Evolutionary conservation across 1,284 basidiomycete species (phyloP).

Genomic region (Trametes pubescens): DNA sequence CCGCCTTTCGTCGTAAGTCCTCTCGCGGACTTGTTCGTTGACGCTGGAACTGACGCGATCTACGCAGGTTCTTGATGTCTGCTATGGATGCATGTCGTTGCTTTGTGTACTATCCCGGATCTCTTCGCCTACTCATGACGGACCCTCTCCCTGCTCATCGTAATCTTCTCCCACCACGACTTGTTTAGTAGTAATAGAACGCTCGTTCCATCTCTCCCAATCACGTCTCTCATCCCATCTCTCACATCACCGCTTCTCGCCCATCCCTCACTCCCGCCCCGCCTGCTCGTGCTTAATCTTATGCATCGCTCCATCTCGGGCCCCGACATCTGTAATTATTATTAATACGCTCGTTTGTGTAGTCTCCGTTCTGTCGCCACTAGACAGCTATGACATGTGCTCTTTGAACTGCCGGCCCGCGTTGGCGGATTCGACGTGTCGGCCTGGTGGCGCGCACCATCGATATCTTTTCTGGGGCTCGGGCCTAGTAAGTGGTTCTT

Average conservation of each 20-base stretch:
- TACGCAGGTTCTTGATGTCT: constrained; percentile 24
- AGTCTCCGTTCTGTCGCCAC: constrained; percentile 14
- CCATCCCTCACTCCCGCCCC: not conserved
- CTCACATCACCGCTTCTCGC: not conserved
- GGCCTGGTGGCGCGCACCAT: no score
- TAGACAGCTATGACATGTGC: constrained; percentile 24
- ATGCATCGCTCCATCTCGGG: constrained; percentile 24
- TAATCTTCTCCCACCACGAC: constrained; percentile 8
- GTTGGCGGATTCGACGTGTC: no score
- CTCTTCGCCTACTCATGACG: constrained; percentile 5
- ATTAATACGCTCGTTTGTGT: constrained; percentile 33
- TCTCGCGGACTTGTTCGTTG: not conserved
- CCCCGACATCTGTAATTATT: constrained; percentile 28
- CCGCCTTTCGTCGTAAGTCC: constrained; percentile 27
- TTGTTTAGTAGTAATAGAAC: constrained; percentile 23
- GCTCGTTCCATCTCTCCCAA: constrained; percentile 7
- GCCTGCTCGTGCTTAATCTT: constrained; percentile 1
- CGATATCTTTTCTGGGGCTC: no score
- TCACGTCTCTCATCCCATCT: not conserved
- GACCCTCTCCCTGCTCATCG: constrained; percentile 16
- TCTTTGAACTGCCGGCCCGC: not conserved
- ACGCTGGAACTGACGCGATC: not conserved
- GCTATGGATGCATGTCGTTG: constrained; percentile 35
- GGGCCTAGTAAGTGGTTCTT: no score
- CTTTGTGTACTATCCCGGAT: constrained; percentile 32